Evolutionary conservation across 495 filamentous ascomycete genomes (phyloP).

Genomic region (Neurospora sp.): DNA sequence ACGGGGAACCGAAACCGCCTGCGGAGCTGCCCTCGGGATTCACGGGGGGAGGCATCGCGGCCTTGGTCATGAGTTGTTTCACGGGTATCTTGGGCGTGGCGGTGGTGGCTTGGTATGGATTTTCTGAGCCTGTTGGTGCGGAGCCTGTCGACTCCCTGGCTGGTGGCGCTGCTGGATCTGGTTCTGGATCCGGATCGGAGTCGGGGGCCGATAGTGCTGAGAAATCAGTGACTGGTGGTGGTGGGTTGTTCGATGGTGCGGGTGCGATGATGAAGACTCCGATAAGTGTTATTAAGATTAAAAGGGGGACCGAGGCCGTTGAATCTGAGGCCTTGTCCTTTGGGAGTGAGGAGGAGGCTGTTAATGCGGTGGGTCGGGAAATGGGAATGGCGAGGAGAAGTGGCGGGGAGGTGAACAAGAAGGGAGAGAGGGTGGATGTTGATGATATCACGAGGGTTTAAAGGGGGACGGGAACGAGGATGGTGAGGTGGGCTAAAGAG

Average conservation of each 20-base stretch:
- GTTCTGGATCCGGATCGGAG: neutral
- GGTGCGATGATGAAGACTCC: neutral
- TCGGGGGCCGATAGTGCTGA: neutral
- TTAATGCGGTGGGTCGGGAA: neutral
- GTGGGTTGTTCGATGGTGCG: neutral
- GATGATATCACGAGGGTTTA: neutral
- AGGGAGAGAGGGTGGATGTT: neutral
- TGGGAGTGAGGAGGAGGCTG: neutral
- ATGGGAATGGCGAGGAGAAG: neutral
- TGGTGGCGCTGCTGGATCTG: neutral
- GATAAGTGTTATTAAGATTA: neutral
- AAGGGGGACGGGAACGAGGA: neutral
- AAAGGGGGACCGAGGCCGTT: neutral
- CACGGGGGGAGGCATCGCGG: conserved; percentile 59
- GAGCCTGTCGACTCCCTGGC: neutral
- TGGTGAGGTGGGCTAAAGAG: neutral
- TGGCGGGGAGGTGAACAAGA: neutral
- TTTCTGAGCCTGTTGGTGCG: conserved; percentile 16
- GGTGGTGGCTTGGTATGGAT: conserved; percentile 59
- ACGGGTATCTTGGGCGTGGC: conserved; percentile 63
- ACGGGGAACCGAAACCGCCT: conserved; percentile 47
- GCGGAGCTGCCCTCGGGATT: conserved; percentile 58
- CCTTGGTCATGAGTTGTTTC: conserved; percentile 60
- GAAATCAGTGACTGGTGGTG: neutral
- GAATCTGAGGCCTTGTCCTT: neutral